Evolutionary conservation across 2,329 filamentous ascomycete genomes (phyloP), one percentile per base, ranked within the genome.

Genomic region (Neofusicoccum sp.): DNA sequence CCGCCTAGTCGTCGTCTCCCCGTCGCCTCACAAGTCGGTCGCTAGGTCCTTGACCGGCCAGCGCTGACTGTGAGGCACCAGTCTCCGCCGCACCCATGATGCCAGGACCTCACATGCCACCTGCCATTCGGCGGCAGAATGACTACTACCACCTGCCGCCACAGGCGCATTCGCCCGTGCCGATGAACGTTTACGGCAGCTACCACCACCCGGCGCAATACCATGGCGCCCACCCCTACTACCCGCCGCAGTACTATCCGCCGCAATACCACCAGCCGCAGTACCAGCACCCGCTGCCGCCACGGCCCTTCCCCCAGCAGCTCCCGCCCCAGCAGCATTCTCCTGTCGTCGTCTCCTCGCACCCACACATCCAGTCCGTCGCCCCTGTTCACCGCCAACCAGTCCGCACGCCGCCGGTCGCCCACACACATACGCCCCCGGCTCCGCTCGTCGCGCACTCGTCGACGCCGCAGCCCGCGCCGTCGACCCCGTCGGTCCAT

Each of bases 61-160:
- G 72, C 71, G 71, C 69, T 69, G 67, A 69, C 73, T 71, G 72
- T 74, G 65, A 71, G 72, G 73, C 73, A 72, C 70, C 72, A 69
- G 62, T 66, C 61, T 63, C 82, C 84, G 78, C 84, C 84, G 85
- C 48, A 57, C 86, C 85, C 84, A 90, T 83, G 87, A 91, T 91
- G 88, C 74, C 75, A 85, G 88, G 88, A 83, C 86, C 87, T 61
- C 72, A 77, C 60, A 67, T 74, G 45, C 75, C 72, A 59, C 72
- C 74, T 63, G 66, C 73, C 62, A 71, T 72, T 63, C 71, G 77
- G 61, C 73, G 78, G 66, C 76, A 78, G 65, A 68, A 67, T 58
- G 75, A 77, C 64, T 72, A 71, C 62, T 70, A 76, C 61, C 66
- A 69, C 34, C 65, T 71, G 57, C 67, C 71, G 16, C 71, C 72